Conservation (phyloP, 805 yeast species). For the Metschnikowia colocasiae region DNA sequence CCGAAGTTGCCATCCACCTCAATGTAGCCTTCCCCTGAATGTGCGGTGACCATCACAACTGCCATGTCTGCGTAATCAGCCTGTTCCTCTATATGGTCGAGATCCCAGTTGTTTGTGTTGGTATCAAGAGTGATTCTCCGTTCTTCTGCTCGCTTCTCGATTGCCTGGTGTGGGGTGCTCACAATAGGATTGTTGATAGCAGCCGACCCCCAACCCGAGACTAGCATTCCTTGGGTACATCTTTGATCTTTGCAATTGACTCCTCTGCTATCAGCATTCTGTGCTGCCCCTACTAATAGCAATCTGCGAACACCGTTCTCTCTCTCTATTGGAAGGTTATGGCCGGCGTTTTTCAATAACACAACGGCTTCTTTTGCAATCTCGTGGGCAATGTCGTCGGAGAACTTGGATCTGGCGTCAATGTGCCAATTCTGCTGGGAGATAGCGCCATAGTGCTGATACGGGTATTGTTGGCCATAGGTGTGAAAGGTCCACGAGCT, state of each 20-base stretch:
- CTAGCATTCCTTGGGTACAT: conserved; percentile 50
- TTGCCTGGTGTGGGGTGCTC: conserved; percentile 57
- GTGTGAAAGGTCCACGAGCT: conserved; percentile 58
- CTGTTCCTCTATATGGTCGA: conserved; percentile 40
- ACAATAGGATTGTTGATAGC: conserved; percentile 53
- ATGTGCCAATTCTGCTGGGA: conserved; percentile 51
- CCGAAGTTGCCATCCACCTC: conserved; percentile 58
- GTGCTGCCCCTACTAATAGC: conserved; percentile 51
- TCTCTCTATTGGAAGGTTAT: conserved; percentile 48
- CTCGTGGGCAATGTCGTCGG: conserved; percentile 47
- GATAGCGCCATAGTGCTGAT: conserved; percentile 52
- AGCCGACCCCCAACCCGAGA: conserved; percentile 66
- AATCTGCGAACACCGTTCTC: conserved; percentile 41
- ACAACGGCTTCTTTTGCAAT: conserved; percentile 58
- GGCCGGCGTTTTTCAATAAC: conserved; percentile 50
- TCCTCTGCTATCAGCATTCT: conserved; percentile 49
- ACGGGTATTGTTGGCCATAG: conserved; percentile 51
- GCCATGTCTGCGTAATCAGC: conserved; percentile 52
- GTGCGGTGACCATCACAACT: conserved; percentile 51
- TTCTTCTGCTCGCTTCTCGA: conserved; percentile 44
- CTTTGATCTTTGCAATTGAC: conserved; percentile 52
- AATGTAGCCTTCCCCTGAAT: conserved; percentile 58
- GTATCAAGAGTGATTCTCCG: conserved; percentile 45
- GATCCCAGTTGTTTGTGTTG: conserved; percentile 44
- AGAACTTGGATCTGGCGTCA: conserved; percentile 48